phyloP scores from a whole-genome alignment of 179 eudicot species.

The Beta macrorhiza region DNA sequence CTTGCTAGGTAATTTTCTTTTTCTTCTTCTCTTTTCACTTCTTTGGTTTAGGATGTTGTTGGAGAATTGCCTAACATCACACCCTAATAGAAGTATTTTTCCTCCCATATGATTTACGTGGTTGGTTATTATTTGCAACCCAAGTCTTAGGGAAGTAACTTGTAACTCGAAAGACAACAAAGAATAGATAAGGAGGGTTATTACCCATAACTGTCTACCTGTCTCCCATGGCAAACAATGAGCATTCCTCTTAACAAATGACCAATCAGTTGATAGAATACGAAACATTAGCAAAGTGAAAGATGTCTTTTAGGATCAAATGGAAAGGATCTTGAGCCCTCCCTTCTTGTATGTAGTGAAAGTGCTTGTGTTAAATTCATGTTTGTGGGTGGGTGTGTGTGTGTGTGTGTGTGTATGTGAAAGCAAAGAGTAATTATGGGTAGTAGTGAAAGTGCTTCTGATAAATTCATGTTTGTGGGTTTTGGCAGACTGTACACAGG shows the following conservation, averaged over 20 bases:
- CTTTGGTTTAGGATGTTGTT: not conserved
- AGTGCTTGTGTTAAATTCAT: not conserved
- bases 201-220: no score
- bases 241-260: no score
- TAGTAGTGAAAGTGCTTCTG: not conserved
- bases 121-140: no score
- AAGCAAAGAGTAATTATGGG: no score
- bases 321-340: not conserved
- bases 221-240: not conserved
- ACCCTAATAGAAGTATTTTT: not conserved
- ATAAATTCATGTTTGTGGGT: not conserved
- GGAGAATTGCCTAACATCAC: not conserved
- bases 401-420: no score
- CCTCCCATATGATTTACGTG: no score
- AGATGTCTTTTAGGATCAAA: no score
- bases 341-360: no score
- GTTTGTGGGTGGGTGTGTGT: not conserved
- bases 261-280: no score
- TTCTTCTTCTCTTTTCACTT: not conserved
- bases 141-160: no score
- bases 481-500: constrained; percentile 72
- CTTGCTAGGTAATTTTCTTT: constrained; percentile 61
- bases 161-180: no score
- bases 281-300: not conserved
- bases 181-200: no score